Evolutionary conservation across 768 basidiomycete genomes (phyloP), one percentile per base, ranked within the genome.

Genomic region (Boletellus sp.): DNA sequence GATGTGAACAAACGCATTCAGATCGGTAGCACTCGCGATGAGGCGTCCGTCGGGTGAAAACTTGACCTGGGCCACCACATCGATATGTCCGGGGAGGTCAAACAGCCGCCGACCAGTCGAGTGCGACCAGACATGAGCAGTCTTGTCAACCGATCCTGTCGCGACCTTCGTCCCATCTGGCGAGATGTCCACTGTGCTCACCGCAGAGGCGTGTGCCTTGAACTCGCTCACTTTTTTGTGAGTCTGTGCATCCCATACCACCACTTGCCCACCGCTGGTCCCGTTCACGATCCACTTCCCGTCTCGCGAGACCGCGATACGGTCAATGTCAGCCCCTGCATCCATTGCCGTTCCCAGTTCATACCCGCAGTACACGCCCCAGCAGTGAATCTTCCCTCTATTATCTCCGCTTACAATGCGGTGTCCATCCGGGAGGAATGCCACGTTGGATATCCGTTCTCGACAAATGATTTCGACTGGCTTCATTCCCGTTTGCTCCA

Each of bases 21-120:
- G 15, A 23, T 34, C 49, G 5, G 32, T 28, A 6, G 49, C n/a
- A n/a, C n/a, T 47, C 7, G 55, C 13, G 7, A 28, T 11, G 15
- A 38, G 22, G 13, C 24, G 15, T 8, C 57, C 50, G 6, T 37
- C 19, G 4, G 57, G 57, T 3, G 57, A 59, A 20, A 52, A 59
- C 6, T 40, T 55, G 34, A 47, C 23, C 3, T 37, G 36, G 15
- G 20, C 47, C 16, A 53, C 20, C 4, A 1, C 7, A 5, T 15
- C 7, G 11, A n/a, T 2, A 6, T 44, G 28, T 16, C 17, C 15
- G n/a, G 34, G 7, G 10, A 34, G 45, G 6, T 16, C 36, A 1
- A 48, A 33, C 0, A 57, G 41, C 9, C 15, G 57, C 13, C 34
- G 0, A 8, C 45, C 45, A 20, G 7, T 32, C 2, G 47, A 42